Conservation (phyloP, 1,284 basidiomycete genomes). For the Earliella scabrosa region DNA sequence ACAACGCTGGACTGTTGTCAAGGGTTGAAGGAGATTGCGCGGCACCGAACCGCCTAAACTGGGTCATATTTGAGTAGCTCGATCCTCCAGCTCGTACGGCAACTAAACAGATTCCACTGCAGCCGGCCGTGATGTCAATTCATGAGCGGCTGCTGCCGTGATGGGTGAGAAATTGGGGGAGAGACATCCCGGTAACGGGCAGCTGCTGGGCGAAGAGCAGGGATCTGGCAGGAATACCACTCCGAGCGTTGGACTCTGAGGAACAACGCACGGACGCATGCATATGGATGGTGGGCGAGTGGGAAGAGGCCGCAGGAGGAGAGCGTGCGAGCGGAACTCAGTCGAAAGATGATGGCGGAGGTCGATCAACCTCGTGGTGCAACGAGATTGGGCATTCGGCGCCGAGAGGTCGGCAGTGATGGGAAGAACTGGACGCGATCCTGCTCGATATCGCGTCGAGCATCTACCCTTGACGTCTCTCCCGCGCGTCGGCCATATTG, state of each 20-base stretch:
- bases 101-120: too few species aligned
- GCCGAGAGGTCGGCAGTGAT: conserved; percentile 1
- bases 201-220: too few species aligned
- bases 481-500: neutral
- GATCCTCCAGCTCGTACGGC: neutral
- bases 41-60: neutral
- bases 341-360: neutral
- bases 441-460: neutral
- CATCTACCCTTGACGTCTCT: neutral
- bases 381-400: conserved; percentile 11
- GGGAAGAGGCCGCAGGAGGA: too few species aligned
- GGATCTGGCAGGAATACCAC: too few species aligned
- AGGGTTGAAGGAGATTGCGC: neutral
- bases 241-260: too few species aligned
- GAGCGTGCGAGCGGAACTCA: neutral
- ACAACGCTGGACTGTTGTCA: neutral
- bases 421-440: neutral
- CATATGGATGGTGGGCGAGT: too few species aligned
- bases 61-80: neutral
- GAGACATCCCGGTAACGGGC: too few species aligned
- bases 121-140: too few species aligned
- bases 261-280: too few species aligned
- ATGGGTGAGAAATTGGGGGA: too few species aligned
- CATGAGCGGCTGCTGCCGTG: too few species aligned
- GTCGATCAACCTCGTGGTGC: conserved; percentile 4